phyloP scores from a whole-genome alignment of 306 rosid species.

The Vigna unguiculata region DNA sequence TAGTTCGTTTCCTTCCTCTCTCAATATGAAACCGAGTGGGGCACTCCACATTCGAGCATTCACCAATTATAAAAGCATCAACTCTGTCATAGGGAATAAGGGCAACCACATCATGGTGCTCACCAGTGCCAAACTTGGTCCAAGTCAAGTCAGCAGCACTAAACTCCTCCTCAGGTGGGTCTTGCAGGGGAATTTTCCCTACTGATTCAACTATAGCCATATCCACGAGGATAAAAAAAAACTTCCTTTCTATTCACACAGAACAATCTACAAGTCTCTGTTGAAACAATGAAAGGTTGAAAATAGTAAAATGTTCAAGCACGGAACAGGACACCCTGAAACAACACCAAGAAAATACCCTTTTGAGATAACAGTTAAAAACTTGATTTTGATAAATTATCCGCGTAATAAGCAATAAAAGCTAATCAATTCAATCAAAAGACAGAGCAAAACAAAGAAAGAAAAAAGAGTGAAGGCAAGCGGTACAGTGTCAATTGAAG shows the following conservation, averaged over 20 bases:
- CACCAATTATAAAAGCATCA: slow-evolving; percentile 89
- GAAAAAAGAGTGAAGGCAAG: no score
- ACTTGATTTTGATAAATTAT: neutral
- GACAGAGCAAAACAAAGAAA: neutral
- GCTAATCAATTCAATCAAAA: slow-evolving; percentile 25
- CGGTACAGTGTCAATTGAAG: no score
- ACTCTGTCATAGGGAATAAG: slow-evolving; percentile 89
- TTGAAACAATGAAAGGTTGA: slow-evolving; percentile 13
- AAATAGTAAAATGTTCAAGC: slow-evolving; percentile 2
- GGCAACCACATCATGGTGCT: slow-evolving; percentile 86
- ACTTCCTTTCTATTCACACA: neutral
- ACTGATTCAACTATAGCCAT: slow-evolving; percentile 81
- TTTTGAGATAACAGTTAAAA: slow-evolving; percentile 31
- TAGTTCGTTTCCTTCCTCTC: slow-evolving; percentile 73
- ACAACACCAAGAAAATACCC: slow-evolving; percentile 37
- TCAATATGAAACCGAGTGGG: slow-evolving; percentile 95
- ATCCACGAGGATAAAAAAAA: neutral
- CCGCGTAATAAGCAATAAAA: neutral
- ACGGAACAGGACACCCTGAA: slow-evolving; percentile 36
- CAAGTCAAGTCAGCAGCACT: slow-evolving; percentile 80
- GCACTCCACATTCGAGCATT: slow-evolving; percentile 79
- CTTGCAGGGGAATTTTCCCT: slow-evolving; percentile 75
- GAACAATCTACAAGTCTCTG: slow-evolving; percentile 20
- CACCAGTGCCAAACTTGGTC: slow-evolving; percentile 82
- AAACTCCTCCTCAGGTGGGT: slow-evolving; percentile 86